Evolutionary conservation across 164 flowering plant species (phyloP), one percentile per base, ranked within the genome.

Genomic region (Berberis thunbergii): DNA sequence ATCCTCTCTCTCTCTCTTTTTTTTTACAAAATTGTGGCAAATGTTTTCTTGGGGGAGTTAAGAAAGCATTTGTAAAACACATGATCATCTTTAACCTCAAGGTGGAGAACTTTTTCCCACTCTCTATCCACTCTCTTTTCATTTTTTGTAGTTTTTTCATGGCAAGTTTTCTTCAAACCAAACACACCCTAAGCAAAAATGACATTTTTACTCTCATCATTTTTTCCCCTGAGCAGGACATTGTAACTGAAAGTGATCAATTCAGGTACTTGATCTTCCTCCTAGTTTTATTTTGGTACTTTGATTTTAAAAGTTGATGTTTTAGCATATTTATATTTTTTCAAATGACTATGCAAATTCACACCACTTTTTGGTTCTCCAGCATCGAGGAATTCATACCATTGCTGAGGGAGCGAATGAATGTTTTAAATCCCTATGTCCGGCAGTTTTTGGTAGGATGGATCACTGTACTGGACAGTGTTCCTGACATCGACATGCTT

Each of bases 361-460:
- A 43, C 75, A 39, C 59, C 4, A 59, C 62, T 66, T 42, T 2
- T 68, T 41, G 49, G 48, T 54, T 52, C 71, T 41, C 60, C 92
- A 94, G 99, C 81, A 91, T 94, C 70, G 99, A 94, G 76, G 99
- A 94, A 73, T 94, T 94, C 72, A 94, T 94, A 64, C 99, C 97
- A 40, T 66, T 94, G 79, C 75, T 94, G 70, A 87, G 90, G 75
- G 99, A 95, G 79, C 90, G 99, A 11, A 91, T 95, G 97, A 85
- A 87, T 82, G 84, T 95, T 67, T 69, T 89, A 26, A 91, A 85
- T 70, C 94, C 97, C 54, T 86, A 78, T 76, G 97, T 91, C 46
- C 96, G 99, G 57, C 97, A 94, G 67, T 94, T 94, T 81, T 80
- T 94, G 80, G 96, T 94, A 42, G 99, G 99, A 75, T 94, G 99